phyloP scores from a whole-genome alignment of 129 eudicot species.

The Lonicera japonica region DNA sequence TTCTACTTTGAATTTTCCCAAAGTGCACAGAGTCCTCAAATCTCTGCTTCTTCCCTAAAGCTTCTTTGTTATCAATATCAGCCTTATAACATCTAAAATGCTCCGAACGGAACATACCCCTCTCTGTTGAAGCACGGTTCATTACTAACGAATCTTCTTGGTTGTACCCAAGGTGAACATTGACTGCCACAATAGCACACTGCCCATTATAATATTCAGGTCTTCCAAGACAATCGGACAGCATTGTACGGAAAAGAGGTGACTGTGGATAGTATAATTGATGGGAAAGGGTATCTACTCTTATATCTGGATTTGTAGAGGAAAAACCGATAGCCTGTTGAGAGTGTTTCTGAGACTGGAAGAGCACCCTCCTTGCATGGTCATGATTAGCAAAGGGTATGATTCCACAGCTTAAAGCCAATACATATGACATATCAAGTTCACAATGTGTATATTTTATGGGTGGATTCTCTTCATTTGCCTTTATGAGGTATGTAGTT shows the following conservation, averaged over 20 bases:
- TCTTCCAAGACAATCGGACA: slow-evolving; percentile 70
- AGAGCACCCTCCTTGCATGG: slow-evolving; percentile 73
- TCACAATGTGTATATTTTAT: slow-evolving; percentile 77
- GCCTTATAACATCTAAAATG: slow-evolving; percentile 79
- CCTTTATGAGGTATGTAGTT: slow-evolving; percentile 41
- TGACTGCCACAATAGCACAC: slow-evolving; percentile 89
- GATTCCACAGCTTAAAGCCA: slow-evolving; percentile 80
- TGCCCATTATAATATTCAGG: slow-evolving; percentile 77
- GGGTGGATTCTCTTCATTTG: slow-evolving; percentile 27
- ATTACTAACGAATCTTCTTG: slow-evolving; percentile 92
- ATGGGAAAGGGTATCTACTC: slow-evolving; percentile 67
- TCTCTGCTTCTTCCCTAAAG: slow-evolving; percentile 40
- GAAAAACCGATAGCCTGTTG: slow-evolving; percentile 85
- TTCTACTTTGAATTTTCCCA: slow-evolving; percentile 79
- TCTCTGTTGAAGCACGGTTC: slow-evolving; percentile 84
- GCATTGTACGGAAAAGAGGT: slow-evolving; percentile 66
- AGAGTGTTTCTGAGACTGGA: slow-evolving; percentile 84
- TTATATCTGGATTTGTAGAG: slow-evolving; percentile 63
- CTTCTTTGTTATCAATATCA: slow-evolving; percentile 62
- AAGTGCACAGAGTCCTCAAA: slow-evolving; percentile 48
- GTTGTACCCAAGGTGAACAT: slow-evolving; percentile 79
- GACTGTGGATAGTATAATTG: slow-evolving; percentile 74
- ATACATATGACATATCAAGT: slow-evolving; percentile 59
- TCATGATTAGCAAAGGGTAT: slow-evolving; percentile 90
- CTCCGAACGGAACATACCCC: slow-evolving; percentile 86